phyloP scores from a whole-genome alignment of 2,329 filamentous ascomycete species.

The Sporothrix euskadiensis region DNA sequence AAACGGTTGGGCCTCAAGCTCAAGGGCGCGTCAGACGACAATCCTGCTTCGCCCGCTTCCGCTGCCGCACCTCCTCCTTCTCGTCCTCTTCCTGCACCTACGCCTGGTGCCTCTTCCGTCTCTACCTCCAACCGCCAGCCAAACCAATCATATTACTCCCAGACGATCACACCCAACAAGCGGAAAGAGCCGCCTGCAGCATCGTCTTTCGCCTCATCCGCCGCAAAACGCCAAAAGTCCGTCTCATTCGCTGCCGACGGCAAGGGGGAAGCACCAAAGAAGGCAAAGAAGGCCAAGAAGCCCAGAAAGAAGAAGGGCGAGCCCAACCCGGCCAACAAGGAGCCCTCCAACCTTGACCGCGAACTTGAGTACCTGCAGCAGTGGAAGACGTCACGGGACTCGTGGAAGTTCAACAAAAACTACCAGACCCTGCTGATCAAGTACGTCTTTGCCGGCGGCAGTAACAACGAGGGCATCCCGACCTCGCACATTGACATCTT shows the following conservation, averaged over 20 bases:
- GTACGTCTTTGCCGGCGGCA: conserved; percentile 71
- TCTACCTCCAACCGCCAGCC: conserved; percentile 15
- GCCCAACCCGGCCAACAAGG: conserved; percentile 41
- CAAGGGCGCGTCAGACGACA: conserved; percentile 48
- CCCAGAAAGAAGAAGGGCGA: conserved; percentile 39
- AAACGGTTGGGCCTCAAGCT: conserved; percentile 65
- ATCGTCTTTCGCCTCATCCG: conserved; percentile 29
- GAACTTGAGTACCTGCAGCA: conserved; percentile 75
- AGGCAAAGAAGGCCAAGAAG: conserved; percentile 32
- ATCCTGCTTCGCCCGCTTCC: conserved; percentile 37
- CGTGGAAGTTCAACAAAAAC: conserved; percentile 97
- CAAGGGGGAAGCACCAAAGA: conserved; percentile 25
- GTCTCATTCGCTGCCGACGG: conserved; percentile 51
- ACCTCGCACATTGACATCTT: conserved; percentile 68
- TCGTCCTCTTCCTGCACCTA: not conserved
- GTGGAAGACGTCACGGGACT: conserved; percentile 68
- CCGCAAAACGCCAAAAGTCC: conserved; percentile 45
- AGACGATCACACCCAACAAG: conserved; percentile 29
- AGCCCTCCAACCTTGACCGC: conserved; percentile 52
- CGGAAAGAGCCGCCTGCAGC: conserved; percentile 31
- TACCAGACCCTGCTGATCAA: conserved; percentile 84
- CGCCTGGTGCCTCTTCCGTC: not conserved
- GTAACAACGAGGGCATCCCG: conserved; percentile 55
- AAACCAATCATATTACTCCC: conserved; percentile 47
- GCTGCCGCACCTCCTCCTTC: conserved; percentile 22